Evolutionary conservation across 345 rosid genomes (phyloP).

Genomic region (Cochlearia excelsa): DNA sequence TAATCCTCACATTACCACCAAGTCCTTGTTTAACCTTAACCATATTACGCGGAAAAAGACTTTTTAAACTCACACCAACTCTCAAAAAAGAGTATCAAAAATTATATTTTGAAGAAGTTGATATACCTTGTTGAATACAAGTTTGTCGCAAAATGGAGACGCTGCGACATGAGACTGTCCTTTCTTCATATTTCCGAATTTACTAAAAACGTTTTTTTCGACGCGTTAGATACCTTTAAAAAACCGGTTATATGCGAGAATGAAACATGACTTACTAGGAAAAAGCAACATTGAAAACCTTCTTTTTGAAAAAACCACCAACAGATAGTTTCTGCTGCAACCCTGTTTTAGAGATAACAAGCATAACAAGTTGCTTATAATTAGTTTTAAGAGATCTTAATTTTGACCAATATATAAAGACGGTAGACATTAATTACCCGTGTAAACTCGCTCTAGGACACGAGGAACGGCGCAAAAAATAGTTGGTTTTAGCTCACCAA

Average conservation of each 20-base stretch:
- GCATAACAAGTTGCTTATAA: background rate
- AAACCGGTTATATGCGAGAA: background rate
- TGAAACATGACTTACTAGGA: conserved; percentile 56
- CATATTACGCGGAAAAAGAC: background rate
- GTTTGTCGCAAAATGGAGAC: conserved; percentile 72
- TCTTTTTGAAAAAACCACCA: conserved; percentile 60
- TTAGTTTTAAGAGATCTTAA: background rate
- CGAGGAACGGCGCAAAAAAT: conserved; percentile 97
- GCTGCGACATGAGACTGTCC: conserved; percentile 58
- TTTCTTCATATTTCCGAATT: conserved; percentile 57
- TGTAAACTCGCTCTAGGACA: conserved; percentile 74
- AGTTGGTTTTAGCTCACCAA: conserved; percentile 89
- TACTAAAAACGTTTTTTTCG: conserved; percentile 39
- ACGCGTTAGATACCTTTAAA: too few species aligned
- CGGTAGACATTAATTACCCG: conserved; percentile 40
- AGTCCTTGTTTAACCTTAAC: conserved; percentile 74
- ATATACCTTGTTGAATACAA: conserved; percentile 72
- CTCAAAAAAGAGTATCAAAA: background rate
- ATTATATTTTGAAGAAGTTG: background rate
- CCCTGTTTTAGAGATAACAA: conserved; percentile 41
- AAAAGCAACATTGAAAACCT: conserved; percentile 67
- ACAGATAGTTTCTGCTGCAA: conserved; percentile 68
- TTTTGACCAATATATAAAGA: background rate
- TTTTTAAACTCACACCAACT: too few species aligned
- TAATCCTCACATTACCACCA: conserved; percentile 76